Base-by-base conservation (phyloP, 257 asterid species). In the Mentha longifolia region DNA sequence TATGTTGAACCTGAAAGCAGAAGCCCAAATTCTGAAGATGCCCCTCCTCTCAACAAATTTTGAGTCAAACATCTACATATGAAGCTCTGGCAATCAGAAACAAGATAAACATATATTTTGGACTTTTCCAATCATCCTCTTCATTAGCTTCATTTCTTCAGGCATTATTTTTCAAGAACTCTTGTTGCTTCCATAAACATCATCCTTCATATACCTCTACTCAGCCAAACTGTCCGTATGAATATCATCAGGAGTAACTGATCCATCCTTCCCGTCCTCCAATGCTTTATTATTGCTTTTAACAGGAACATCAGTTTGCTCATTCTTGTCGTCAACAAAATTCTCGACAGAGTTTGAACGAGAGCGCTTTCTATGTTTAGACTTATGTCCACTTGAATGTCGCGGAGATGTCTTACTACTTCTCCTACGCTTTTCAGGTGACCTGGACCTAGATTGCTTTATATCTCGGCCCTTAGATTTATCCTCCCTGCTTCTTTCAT, bases 271-370 rank as follows among this genome's bases (percentile, higher is more conserved):
- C 65, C 68, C 84, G 70, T 57, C 80, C 76, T 74, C 79, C 68
- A 68, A 33, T 58, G 77, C 75, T 76, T 79, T 85, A 74, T 67
- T 81, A 76, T 78, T 68, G 73, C 79, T 83, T 77, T 76, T 86
- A 50, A 59, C 71, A 39, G 68, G 79, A 62, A 30, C 45, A 72
- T 81, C 77, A 14, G 61, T 58, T 31, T 74, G 54, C 17, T n/a
- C 77, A 66, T 71, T 51, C 73, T 78, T 74, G 33, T 73, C 72
- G 73, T 88, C 92, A 7, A 76, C 45, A 37, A 92, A 84, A 52
- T 69, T 75, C 71, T 88, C 95, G 3, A 74, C 50, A 46, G 98
- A 86, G 55, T 64, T 82, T 65, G 94, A 87, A 76, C 82, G 86
- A 14, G 91, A 83, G 51, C 76, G 86, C 70, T 84, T 89, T 70